phyloP scores from a whole-genome alignment of 352 stramenopile genomes.

The Peronospora farinosa region DNA sequence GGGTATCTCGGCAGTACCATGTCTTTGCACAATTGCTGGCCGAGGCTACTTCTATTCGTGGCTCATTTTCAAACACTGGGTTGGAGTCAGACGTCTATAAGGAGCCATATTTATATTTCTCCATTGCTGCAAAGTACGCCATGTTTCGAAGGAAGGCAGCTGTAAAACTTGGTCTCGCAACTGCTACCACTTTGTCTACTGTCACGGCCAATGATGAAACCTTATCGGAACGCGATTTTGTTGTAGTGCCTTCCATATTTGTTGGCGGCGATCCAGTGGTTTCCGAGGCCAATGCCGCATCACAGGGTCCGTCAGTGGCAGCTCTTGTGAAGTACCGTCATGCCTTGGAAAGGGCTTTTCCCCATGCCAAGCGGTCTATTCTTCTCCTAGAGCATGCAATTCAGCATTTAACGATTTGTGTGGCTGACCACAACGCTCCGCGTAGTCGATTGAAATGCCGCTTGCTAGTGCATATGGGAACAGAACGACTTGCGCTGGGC shows the following conservation, averaged over 20 bases:
- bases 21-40: conserved; percentile 80
- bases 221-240: conserved; percentile 47
- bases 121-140: conserved; percentile 78
- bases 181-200: conserved; percentile 14
- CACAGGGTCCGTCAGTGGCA: conserved; percentile 40
- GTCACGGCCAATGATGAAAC: conserved; percentile 15
- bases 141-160: conserved; percentile 67
- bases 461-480: conserved; percentile 63
- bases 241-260: conserved; percentile 66
- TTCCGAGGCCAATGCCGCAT: conserved; percentile 32
- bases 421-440: conserved; percentile 54
- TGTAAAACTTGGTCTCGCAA: conserved; percentile 42
- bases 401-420: conserved; percentile 63
- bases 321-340: conserved; percentile 66
- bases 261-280: conserved; percentile 65
- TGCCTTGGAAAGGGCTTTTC: conserved; percentile 47
- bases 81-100: conserved; percentile 82
- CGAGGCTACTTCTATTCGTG: conserved; percentile 64
- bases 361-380: conserved; percentile 69
- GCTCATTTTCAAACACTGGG: conserved; percentile 40
- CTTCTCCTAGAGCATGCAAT: conserved; percentile 70
- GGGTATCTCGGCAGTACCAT: conserved; percentile 81
- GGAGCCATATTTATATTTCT: conserved; percentile 84
- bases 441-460: conserved; percentile 71
- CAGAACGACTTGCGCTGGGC: conserved; percentile 58